Evolutionary conservation across 305 asterid species (phyloP), one percentile per base, ranked within the genome.

Genomic region (Plantago lanceolata): DNA sequence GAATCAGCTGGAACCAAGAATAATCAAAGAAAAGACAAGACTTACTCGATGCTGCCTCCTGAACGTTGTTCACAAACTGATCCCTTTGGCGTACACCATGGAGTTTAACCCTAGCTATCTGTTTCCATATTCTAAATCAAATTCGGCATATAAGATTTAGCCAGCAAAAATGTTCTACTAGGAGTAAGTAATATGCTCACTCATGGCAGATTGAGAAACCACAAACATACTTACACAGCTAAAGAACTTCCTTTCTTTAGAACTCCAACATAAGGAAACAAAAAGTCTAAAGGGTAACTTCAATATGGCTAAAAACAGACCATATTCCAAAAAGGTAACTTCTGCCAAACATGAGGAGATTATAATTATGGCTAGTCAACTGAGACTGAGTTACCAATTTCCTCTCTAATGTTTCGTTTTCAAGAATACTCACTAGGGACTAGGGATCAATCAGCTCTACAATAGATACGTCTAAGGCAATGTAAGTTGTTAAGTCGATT

Each of bases 21-120:
- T 17, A 49, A 17, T 26, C 24, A n/a, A 40, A 71, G 50, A 59
- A 59, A 68, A 64, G 59, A 65, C 16, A 63, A 47, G 26, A 79
- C 91, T 80, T 76, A 93, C 98, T 75, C 66, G 81, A 78, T 65
- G 81, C 66, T 71, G 96, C 97, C 72, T 85, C 89, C 68, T 79
- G 84, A 69, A 93, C 75, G 75, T 74, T 82, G 72, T 68, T 70
- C 67, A 89, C 84, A 73, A 93, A 87, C 15, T 82, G 80, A 51
- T 83, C 86, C 74, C 76, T 87, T 66, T 26, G 68, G 73, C 76
- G 74, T 61, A 83, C 81, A 57, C 94, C 92, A 45, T 70, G 86
- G 61, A 93, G 89, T 57, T 84, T 74, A 68, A 89, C 84, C 62
- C 66, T 85, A 61, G 82, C 84, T 90, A 93, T 87, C 99, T 93